phyloP scores from a whole-genome alignment of 768 basidiomycete genomes.

The Boletales sp. region DNA sequence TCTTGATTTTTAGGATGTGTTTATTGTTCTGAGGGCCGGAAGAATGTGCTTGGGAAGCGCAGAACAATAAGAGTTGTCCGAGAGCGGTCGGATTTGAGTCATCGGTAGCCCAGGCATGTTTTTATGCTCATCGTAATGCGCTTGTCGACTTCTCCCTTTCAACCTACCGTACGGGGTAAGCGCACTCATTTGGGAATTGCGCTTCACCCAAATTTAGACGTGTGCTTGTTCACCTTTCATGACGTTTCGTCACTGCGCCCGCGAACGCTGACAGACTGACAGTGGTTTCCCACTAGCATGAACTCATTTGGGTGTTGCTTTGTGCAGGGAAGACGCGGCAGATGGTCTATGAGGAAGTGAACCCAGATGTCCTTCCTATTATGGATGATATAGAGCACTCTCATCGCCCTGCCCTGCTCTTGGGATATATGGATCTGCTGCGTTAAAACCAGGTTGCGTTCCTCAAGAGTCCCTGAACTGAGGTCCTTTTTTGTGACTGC shows the following conservation, averaged over 20 bases:
- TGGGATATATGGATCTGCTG: too few species aligned
- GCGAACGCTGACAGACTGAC: neutral
- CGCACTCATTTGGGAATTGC: slow-evolving; percentile 17
- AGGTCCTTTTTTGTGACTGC: too few species aligned
- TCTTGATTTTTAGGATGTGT: slow-evolving; percentile 19
- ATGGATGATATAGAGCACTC: neutral
- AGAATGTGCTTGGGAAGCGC: slow-evolving; percentile 1
- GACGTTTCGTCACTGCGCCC: neutral
- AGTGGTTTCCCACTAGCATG: neutral
- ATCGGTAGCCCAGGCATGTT: neutral
- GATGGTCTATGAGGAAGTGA: too few species aligned
- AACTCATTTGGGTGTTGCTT: slow-evolving; percentile 20
- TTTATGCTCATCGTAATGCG: slow-evolving; percentile 23
- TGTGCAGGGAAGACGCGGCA: slow-evolving; percentile 6
- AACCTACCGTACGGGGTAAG: slow-evolving; percentile 26
- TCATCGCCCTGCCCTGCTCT: too few species aligned
- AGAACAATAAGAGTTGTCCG: slow-evolving; percentile 32
- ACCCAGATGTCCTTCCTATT: neutral
- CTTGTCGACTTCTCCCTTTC: slow-evolving; percentile 16
- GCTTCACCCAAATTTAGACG: slow-evolving; percentile 27
- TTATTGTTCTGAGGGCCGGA: slow-evolving; percentile 26
- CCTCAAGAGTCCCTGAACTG: too few species aligned
- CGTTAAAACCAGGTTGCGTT: too few species aligned
- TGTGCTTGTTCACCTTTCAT: slow-evolving; percentile 21
- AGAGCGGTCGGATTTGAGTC: slow-evolving; percentile 16